Evolutionary conservation across 2,329 filamentous ascomycete genomes (phyloP).

Genomic region (Graphium sp.): DNA sequence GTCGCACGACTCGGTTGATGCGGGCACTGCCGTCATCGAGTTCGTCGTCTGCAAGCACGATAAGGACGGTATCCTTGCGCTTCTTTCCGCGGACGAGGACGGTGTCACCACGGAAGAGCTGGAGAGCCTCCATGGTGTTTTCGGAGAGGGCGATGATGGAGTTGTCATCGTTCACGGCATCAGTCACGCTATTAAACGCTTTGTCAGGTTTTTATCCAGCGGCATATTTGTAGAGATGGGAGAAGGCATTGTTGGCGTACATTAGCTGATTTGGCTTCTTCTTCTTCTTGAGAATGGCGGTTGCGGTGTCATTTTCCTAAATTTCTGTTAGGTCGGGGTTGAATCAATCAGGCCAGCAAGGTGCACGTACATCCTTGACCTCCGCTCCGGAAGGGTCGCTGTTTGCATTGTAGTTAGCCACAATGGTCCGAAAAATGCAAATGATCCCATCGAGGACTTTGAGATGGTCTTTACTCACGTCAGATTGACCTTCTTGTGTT

Average conservation of each 20-base stretch:
- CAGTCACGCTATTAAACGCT: slow-evolving; percentile 57
- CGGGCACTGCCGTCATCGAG: slow-evolving; percentile 93
- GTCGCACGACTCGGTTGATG: slow-evolving; percentile 95
- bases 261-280: slow-evolving; percentile 99
- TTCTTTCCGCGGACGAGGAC: slow-evolving; percentile 99
- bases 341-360: slow-evolving; percentile 5
- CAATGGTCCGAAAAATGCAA: slow-evolving; percentile 3
- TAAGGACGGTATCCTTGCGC: slow-evolving; percentile 96
- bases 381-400: slow-evolving; percentile 86
- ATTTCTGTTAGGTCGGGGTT: slow-evolving; percentile 8
- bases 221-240: too few relatives aligned
- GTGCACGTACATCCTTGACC: slow-evolving; percentile 55
- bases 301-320: slow-evolving; percentile 79
- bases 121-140: slow-evolving; percentile 95
- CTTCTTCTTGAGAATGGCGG: slow-evolving; percentile 99
- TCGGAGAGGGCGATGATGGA: slow-evolving; percentile 97
- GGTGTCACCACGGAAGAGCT: slow-evolving; percentile 97
- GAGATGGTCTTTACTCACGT: slow-evolving; percentile 36
- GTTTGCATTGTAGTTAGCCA: slow-evolving; percentile 18
- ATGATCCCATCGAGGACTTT: slow-evolving; percentile 1
- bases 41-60: slow-evolving; percentile 93
- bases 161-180: slow-evolving; percentile 99
- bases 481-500: slow-evolving; percentile 68
- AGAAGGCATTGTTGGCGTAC: too few relatives aligned
- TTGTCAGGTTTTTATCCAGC: too few relatives aligned